Evolutionary conservation across 2,329 filamentous ascomycete species (phyloP).

Genomic region (Penicillium capsulatum): DNA sequence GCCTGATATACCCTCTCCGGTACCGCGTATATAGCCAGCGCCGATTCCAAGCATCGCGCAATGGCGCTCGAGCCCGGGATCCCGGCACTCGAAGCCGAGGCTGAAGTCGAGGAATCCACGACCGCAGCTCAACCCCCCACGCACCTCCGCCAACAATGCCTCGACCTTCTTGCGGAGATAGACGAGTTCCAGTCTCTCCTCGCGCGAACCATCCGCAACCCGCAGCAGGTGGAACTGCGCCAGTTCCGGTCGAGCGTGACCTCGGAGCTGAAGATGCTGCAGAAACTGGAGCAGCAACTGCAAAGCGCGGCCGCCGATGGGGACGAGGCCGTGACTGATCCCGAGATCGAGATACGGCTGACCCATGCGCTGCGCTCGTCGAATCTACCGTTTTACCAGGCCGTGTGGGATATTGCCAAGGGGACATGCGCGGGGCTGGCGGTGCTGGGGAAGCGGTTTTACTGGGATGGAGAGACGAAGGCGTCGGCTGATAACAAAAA

Average conservation of each 20-base stretch:
- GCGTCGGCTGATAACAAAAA: constrained; percentile 3
- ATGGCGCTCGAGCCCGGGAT: neutral
- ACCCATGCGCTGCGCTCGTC: constrained; percentile 60
- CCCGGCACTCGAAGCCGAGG: neutral
- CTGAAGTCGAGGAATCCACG: constrained; percentile 9
- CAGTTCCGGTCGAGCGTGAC: constrained; percentile 47
- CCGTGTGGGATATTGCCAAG: constrained; percentile 61
- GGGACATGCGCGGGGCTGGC: constrained; percentile 51
- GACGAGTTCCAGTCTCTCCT: constrained; percentile 44
- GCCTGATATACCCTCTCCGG: too few species aligned
- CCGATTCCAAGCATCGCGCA: neutral
- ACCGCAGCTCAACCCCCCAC: constrained; percentile 21
- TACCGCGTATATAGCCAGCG: too few species aligned
- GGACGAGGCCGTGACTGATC: constrained; percentile 14
- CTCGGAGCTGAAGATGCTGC: constrained; percentile 47
- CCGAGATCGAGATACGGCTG: constrained; percentile 31
- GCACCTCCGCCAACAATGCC: constrained; percentile 38
- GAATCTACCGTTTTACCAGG: constrained; percentile 62
- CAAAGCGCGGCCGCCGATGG: constrained; percentile 7
- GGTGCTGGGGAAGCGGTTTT: constrained; percentile 55
- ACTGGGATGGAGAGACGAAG: constrained; percentile 37
- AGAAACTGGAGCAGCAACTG: constrained; percentile 39
- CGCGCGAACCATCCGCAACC: constrained; percentile 39
- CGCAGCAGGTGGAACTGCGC: constrained; percentile 48
- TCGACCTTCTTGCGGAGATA: constrained; percentile 44